Base-by-base conservation (phyloP, 352 stramenopile genomes). In the Paralagenidium karlingii region DNA sequence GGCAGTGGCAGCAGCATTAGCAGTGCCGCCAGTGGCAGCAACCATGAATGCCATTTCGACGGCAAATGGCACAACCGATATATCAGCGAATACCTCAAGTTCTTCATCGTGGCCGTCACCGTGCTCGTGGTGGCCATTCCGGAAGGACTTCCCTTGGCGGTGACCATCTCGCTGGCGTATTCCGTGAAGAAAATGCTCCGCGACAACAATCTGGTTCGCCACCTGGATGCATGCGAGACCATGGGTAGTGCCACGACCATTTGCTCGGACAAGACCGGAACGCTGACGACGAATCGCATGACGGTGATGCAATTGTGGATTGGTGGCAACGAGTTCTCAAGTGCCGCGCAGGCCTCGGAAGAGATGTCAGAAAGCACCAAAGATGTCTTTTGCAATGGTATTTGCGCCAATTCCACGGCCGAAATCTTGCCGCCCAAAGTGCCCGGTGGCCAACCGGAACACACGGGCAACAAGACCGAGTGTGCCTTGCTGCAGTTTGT, bases 191-290 rank as follows among this genome's bases (percentile, higher is more conserved):
- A 83, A 28, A 99, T 99, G 82, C 61, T 90, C 25, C 45, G 44
- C 11, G 80, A 94, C 47, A 94, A 94, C 55, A 92, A 90, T 47
- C 66, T 94, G 9, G 83, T 95, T 34, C 78, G 75, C 15, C 74
- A 94, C 54, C 46, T 96, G 33, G 70, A 89, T 27, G 76, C 76
- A 0, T 93, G 77, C 49, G 84, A 95, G 57, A 97, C 92, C 28
- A 93, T 98, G 66, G 92, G 94, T 48, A 94, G 73, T 48, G 88
- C 93, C 0, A 97, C 93, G 10, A 90, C 87, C 10, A 97, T 98
- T 51, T 98, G 92, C 66, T 97, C 85, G 27, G 95, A 99, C 71
- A 99, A 98, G 73, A 98, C 94, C 2, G 95, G 60, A 30, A 99
- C 94, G 15, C 71, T 98, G 5, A 99, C 94, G 8, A 90, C 96